Evolutionary conservation across 352 stramenopile species (phyloP).

Genomic region (Pythium insidiosum): DNA sequence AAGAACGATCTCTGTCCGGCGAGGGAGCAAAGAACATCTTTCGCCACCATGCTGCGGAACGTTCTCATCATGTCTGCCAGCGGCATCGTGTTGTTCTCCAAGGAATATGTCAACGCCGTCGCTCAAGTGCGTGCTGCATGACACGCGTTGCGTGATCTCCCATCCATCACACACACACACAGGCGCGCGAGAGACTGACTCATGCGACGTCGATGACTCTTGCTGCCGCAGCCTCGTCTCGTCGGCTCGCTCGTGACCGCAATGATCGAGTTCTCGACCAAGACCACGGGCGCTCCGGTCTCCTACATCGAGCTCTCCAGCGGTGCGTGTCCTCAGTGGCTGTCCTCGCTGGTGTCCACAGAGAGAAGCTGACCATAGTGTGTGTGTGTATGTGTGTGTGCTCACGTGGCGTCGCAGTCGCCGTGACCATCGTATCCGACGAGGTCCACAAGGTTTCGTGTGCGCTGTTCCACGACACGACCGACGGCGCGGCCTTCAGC

Average conservation of each 20-base stretch:
- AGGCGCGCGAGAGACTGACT: not conserved
- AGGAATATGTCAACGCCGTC: slow-evolving; percentile 86
- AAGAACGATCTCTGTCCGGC: too few species aligned
- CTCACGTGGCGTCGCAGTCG: slow-evolving; percentile 32
- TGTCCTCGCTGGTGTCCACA: slow-evolving; percentile 1
- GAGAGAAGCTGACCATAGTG: not conserved
- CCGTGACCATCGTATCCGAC: slow-evolving; percentile 86
- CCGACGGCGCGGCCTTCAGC: slow-evolving; percentile 70
- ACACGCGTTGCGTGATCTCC: too few species aligned
- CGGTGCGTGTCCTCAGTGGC: slow-evolving; percentile 22
- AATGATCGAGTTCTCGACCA: slow-evolving; percentile 89
- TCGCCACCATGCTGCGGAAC: slow-evolving; percentile 89
- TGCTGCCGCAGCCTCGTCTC: slow-evolving; percentile 71
- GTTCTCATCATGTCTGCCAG: slow-evolving; percentile 90
- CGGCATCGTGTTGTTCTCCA: slow-evolving; percentile 90
- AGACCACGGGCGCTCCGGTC: slow-evolving; percentile 84
- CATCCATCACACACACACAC: too few species aligned
- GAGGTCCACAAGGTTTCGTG: slow-evolving; percentile 88
- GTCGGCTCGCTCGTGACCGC: slow-evolving; percentile 87
- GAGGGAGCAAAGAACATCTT: too few species aligned
- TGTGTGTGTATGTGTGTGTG: not conserved
- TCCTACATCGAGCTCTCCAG: slow-evolving; percentile 87
- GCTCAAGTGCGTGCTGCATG: slow-evolving; percentile 40
- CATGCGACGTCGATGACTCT: too few species aligned
- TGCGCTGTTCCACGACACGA: slow-evolving; percentile 86